Conservation (phyloP, 2,329 filamentous ascomycete genomes). For the Chalara sp. region DNA sequence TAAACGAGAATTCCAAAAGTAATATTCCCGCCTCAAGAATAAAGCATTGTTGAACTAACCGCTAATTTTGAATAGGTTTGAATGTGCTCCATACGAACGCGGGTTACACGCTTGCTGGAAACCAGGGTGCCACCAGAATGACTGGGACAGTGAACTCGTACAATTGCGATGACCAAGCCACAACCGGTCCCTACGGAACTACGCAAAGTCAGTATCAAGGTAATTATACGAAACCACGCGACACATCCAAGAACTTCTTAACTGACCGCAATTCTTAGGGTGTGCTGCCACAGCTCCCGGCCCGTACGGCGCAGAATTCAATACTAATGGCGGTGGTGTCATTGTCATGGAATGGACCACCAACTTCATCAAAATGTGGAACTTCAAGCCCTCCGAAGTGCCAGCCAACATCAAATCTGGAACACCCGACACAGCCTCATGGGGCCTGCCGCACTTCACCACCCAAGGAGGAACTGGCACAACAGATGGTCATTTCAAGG, state of each 20-base stretch:
- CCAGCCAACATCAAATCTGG: conserved; percentile 55
- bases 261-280: too few relatives aligned
- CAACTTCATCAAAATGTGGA: conserved; percentile 68
- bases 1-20: conserved; percentile 55
- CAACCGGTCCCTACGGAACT: conserved; percentile 20
- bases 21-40: conserved; percentile 62
- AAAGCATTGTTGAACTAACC: conserved; percentile 49
- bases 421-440: conserved; percentile 57
- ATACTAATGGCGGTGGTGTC: conserved; percentile 60
- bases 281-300: conserved; percentile 20
- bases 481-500: conserved; percentile 52
- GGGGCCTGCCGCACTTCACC: conserved; percentile 62
- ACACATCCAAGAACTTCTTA: too few relatives aligned
- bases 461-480: conserved; percentile 65
- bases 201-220: too few relatives aligned
- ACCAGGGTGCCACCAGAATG: conserved; percentile 47
- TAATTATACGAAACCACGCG: too few relatives aligned
- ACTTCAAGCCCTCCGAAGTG: conserved; percentile 63
- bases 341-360: conserved; percentile 74
- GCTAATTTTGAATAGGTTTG: conserved; percentile 37
- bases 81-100: conserved; percentile 17
- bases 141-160: conserved; percentile 28
- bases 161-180: conserved; percentile 51
- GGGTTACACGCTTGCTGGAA: conserved; percentile 12
- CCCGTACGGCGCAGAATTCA: conserved; percentile 65